These are phyloP conservation scores for Solanum chaucha DNA, from an alignment of 257 asterid species.

Conservation along the genomic window DNA sequence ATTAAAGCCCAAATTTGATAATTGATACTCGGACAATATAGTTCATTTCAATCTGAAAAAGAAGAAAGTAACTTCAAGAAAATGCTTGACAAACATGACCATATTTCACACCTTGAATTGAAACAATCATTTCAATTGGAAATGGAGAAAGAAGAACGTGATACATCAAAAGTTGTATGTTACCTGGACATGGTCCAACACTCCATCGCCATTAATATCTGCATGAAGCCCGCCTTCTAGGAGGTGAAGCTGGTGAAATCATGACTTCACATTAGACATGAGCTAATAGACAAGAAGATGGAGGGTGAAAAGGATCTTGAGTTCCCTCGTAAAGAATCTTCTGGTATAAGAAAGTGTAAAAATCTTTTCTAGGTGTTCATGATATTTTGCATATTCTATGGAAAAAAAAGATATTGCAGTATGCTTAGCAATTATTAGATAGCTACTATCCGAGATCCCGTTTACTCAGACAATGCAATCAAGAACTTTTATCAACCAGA, in stretches of 20 bases:
- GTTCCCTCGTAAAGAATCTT: background rate
- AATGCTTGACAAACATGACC: background rate
- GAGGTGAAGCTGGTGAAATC: conserved; percentile 76
- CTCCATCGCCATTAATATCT: conserved; percentile 96
- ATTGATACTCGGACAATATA: background rate
- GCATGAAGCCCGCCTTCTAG: conserved; percentile 99
- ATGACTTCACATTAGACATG: conserved; percentile 9
- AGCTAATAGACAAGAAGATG: background rate
- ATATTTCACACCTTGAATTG: background rate
- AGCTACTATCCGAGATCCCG: background rate
- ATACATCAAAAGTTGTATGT: background rate
- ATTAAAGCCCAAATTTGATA: background rate
- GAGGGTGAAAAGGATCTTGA: background rate
- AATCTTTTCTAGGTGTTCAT: background rate
- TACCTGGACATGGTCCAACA: conserved; percentile 98
- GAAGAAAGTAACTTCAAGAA: background rate
- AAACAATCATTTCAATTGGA: background rate
- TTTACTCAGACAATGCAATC: background rate
- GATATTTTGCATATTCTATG: background rate
- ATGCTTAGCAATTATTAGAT: background rate
- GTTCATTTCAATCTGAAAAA: background rate
- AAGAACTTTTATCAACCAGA: background rate
- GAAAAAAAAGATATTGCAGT: background rate
- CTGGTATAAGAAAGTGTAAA: background rate
- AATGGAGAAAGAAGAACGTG: background rate